Percentiles rank a stretch among this genome's conserved stretches.
phyloP scores from a whole-genome alignment of 805 yeast genomes.

The Candida chilensis region DNA sequence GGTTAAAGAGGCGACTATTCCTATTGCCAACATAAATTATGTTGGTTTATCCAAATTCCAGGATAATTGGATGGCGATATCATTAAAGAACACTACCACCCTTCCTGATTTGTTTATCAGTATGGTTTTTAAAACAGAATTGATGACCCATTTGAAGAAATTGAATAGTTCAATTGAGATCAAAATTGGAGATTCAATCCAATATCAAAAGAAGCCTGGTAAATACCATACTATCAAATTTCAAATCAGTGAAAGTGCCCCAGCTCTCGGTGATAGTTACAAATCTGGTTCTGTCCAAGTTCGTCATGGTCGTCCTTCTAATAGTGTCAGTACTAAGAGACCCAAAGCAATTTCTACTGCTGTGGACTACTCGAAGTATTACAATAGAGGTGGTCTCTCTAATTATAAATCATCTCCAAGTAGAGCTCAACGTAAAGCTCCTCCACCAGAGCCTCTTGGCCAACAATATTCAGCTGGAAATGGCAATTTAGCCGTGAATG shows the following conservation, averaged over 20 bases:
- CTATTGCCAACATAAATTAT: constrained; percentile 48
- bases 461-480: too few relatives aligned
- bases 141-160: constrained; percentile 64
- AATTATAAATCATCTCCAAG: too few relatives aligned
- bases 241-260: constrained; percentile 53
- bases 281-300: constrained; percentile 86
- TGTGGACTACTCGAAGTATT: constrained; percentile 33
- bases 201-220: constrained; percentile 89
- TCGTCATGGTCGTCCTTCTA: constrained; percentile 69
- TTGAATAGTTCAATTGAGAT: constrained; percentile 50
- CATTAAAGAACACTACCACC: constrained; percentile 38
- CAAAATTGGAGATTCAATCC: constrained; percentile 60
- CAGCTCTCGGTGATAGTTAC: constrained; percentile 61
- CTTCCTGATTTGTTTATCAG: constrained; percentile 75
- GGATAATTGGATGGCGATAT: constrained; percentile 88
- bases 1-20: constrained; percentile 53
- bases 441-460: constrained; percentile 10
- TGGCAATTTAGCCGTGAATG: constrained; percentile 6
- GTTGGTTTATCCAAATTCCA: constrained; percentile 67
- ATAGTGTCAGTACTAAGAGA: constrained; percentile 58
- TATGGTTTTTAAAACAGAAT: constrained; percentile 82
- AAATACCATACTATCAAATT: constrained; percentile 70
- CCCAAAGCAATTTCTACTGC: constrained; percentile 48
- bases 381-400: constrained; percentile 17
- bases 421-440: constrained; percentile 1